Evolutionary conservation across 2,329 filamentous ascomycete genomes (phyloP), one percentile per base, ranked within the genome.

Genomic region (Beauveria sp.): DNA sequence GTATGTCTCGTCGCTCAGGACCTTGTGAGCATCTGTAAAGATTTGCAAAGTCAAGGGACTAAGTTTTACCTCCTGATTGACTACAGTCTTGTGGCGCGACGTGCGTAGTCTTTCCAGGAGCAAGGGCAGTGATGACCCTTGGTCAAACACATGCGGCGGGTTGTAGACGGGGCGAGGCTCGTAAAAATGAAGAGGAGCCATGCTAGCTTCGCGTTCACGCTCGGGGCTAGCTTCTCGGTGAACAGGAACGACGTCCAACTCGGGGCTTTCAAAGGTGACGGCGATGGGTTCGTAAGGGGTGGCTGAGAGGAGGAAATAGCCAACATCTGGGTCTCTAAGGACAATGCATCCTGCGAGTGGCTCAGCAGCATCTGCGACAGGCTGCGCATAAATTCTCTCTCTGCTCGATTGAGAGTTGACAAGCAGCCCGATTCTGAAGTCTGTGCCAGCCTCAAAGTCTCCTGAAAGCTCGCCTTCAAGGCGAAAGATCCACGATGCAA

Each of bases 21-120:
- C 77, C 69, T 88, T 86, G 71, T 93, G 90, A 0, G 86, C 85
- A 63, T 90, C 85, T 31, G 88, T 89, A 66, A 93, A 83, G 43
- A 91, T 79, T 65, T 87, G 83, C 20, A 93, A 79, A 2, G 88
- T 90, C 24, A 88, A 83, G 14, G 88, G 85, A 24, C 87, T 89
- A 24, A 92, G 80, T 63, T 84, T 82, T 60, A 93, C 79, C 68
- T 89, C 85, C 64, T 90, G 87, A 62, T 83, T 84, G 54, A 90
- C 75, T 28, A 86, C 72, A 5, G 83, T 79, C 72, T 83, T 83
- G 71, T 87, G 81, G 58, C 83, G 81, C 50, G 83, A 83, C 1
- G 85, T 85, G 53, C 83, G 80, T 43, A 86, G 74, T 50, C 77
- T 76, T 56, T 84, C 81, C 14, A 88, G 76, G 52, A 88, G 75